Conservation (phyloP, 305 asterid species). For the Plantago lanceolata region DNA sequence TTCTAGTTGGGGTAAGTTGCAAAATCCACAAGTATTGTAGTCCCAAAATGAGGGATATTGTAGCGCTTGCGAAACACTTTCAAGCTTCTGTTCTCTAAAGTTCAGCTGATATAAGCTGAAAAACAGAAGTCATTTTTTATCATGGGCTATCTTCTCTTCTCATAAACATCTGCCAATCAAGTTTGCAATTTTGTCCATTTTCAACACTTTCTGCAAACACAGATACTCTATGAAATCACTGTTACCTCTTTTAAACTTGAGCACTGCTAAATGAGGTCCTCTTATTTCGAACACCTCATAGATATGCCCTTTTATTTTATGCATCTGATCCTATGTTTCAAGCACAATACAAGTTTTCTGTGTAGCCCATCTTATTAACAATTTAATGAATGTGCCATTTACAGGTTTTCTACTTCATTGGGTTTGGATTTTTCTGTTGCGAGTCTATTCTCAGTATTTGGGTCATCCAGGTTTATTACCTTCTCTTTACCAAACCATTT, state of each 20-base stretch:
- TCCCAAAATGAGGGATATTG: no score
- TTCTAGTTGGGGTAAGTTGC: conserved; percentile 75
- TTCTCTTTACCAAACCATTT: not conserved
- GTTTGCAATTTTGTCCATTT: no score
- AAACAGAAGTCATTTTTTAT: not conserved
- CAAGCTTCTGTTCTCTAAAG: not conserved
- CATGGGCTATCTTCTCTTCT: not conserved
- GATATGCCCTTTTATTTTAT: no score
- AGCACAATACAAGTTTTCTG: not conserved
- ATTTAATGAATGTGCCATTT: not conserved
- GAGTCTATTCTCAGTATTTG: conserved; percentile 75
- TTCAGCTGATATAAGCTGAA: not conserved
- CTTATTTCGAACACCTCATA: no score
- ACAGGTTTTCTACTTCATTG: conserved; percentile 87
- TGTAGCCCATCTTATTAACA: not conserved
- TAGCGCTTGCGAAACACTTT: not conserved
- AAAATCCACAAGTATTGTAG: conserved; percentile 1
- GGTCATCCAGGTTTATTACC: conserved; percentile 72
- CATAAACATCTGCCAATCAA: no score
- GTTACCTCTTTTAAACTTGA: no score
- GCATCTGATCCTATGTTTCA: not conserved
- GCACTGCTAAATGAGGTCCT: no score
- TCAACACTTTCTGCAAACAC: no score
- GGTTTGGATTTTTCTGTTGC: conserved; percentile 78
- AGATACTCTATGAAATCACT: no score